phyloP scores from a whole-genome alignment of 257 asterid species.

The Solanum dulcamara region DNA sequence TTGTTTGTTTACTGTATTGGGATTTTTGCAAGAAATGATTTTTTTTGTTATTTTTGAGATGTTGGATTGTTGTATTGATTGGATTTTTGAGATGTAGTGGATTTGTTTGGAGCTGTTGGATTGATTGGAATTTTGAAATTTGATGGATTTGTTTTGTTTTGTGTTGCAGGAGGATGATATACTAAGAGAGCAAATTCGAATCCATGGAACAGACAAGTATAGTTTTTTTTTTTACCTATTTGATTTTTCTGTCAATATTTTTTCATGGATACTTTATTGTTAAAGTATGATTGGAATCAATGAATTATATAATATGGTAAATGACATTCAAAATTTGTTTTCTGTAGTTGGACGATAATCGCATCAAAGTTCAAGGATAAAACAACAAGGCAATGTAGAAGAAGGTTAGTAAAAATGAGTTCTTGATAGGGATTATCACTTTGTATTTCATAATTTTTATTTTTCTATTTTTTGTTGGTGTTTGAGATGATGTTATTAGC shows the following conservation, averaged over 20 bases:
- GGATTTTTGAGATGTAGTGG: not conserved
- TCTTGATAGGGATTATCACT: not conserved
- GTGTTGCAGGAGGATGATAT: slow-evolving; percentile 85
- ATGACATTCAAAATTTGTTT: slow-evolving; percentile 9
- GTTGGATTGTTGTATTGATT: not conserved
- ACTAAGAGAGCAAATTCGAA: slow-evolving; percentile 79
- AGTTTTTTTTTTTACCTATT: slow-evolving; percentile 7
- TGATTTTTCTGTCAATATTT: not conserved
- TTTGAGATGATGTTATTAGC: not conserved
- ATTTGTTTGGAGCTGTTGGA: not conserved
- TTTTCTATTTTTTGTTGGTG: not conserved
- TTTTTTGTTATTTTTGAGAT: not conserved
- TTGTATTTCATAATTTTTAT: not conserved
- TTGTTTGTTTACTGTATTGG: not conserved
- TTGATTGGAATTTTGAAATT: not conserved
- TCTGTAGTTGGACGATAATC: slow-evolving; percentile 74
- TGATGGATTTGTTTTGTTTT: slow-evolving; percentile 2
- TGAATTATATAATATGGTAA: slow-evolving; percentile 1
- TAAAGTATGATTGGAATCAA: not conserved
- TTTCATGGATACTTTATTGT: not conserved
- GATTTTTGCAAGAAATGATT: not conserved
- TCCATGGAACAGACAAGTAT: slow-evolving; percentile 90
- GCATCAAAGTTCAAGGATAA: slow-evolving; percentile 93
- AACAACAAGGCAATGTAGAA: slow-evolving; percentile 97
- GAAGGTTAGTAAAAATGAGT: slow-evolving; percentile 49